Base-by-base conservation (phyloP, 257 asterid species). In the Solanum chmielewskii region DNA sequence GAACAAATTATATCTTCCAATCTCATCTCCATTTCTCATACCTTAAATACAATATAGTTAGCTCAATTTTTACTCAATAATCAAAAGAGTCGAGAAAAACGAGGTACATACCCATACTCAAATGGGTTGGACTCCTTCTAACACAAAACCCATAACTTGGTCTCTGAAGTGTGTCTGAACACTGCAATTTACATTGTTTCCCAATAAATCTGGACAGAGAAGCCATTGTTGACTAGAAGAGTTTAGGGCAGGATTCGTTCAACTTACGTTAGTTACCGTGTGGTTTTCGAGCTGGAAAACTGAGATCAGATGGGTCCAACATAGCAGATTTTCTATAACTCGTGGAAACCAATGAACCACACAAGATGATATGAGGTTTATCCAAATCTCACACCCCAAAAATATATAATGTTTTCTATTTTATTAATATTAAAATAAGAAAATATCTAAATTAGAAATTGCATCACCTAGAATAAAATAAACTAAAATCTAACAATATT, bases 141-240 rank as follows among this genome's bases (percentile, higher is more conserved):
- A 39, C 70, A 35, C 87, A 78, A 87, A 85, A 41, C 35, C 77
- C 90, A 87, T 41, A 88, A 35, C 80, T 87, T 75, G 86, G 85
- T n/a, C 90, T 59, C 15, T 66, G 87, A 70, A 75, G 52, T 69
- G 85, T 85, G 25, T 86, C 90, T 78, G 52, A 85, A 41, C 64
- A 45, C 86, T 71, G 86, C 86, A 92, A 92, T 64, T 66, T 89
- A 66, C 83, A 89, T 16, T 89, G 90, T 71, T 89, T 88, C 18
- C 83, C 83, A 80, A 90, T 85, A 86, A 90, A 83, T 88, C 92
- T 89, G 20, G 94, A 92, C 41, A 92, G 88, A 49, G 93, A 87
- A 70, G 91, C 87, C 94, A 92, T 92, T 52, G 39, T 90, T 42
- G 70, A 23, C 25, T 86, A 74, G 49, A 25, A 82, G 78, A 88